Percentiles rank a stretch among this genome's conserved stretches.
Evolutionary conservation across 2,329 filamentous ascomycete genomes (phyloP).

Genomic region (Monilinia aucupariae): DNA sequence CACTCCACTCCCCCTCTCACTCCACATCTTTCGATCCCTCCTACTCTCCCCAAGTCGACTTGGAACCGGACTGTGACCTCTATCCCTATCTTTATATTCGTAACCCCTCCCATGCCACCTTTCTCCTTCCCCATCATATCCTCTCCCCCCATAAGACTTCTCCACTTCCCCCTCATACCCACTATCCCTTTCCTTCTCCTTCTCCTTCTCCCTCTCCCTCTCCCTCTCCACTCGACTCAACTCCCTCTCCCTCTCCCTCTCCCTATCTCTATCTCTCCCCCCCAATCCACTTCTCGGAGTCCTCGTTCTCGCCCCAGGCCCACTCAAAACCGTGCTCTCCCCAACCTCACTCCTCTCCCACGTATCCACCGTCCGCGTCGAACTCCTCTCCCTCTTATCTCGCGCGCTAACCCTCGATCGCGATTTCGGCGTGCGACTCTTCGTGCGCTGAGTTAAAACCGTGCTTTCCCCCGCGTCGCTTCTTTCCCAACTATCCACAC

Average conservation of each 20-base stretch:
- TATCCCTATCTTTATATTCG: slow-evolving; percentile 12
- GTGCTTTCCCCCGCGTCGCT: slow-evolving; percentile 2
- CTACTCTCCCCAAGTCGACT: slow-evolving; percentile 9
- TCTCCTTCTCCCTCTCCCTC: not conserved
- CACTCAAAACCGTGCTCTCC: slow-evolving; percentile 4
- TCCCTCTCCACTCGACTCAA: not conserved
- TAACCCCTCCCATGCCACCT: slow-evolving; percentile 10
- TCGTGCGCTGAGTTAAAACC: not conserved
- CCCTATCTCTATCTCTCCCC: not conserved
- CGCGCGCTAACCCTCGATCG: not conserved
- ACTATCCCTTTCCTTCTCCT: slow-evolving; percentile 2
- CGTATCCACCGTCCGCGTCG: slow-evolving; percentile 1
- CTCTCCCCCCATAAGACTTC: slow-evolving; percentile 1
- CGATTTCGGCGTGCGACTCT: not conserved
- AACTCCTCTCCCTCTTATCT: not conserved
- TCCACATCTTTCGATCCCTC: slow-evolving; percentile 13
- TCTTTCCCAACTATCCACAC: slow-evolving; percentile 7
- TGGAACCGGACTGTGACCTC: slow-evolving; percentile 9
- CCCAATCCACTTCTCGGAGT: not conserved
- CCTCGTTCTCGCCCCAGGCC: not conserved
- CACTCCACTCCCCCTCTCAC: slow-evolving; percentile 7
- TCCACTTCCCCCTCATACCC: not conserved
- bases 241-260: not conserved
- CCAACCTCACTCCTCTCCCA: slow-evolving; percentile 11
- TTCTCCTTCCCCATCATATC: not conserved